phyloP scores from a whole-genome alignment of 768 basidiomycete genomes.

The Dacryopinax spathularia region DNA sequence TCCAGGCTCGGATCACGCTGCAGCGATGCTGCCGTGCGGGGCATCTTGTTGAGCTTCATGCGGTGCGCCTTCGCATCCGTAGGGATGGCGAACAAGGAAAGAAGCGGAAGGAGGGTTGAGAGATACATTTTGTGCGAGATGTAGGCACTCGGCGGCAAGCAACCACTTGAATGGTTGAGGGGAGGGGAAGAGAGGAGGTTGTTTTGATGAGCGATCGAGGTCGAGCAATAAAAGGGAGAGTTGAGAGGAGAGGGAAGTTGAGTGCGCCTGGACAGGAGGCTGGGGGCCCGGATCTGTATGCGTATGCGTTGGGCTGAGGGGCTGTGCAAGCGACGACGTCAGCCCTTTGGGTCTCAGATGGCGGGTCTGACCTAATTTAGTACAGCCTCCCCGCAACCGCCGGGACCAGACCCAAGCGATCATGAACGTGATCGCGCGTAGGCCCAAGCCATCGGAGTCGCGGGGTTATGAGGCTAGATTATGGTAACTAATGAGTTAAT shows the following conservation, averaged over 20 bases:
- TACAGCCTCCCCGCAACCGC: background rate
- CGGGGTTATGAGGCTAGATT: too few relatives aligned
- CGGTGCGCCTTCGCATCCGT: constrained; percentile 52
- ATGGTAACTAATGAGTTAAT: too few relatives aligned
- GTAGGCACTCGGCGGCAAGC: background rate
- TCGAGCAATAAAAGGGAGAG: background rate
- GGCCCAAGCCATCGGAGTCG: too few relatives aligned
- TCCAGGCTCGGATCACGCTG: constrained; percentile 49
- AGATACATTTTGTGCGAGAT: constrained; percentile 8
- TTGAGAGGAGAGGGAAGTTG: background rate
- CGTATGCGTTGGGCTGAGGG: background rate
- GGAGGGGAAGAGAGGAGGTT: background rate
- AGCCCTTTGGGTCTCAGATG: background rate
- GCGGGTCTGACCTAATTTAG: background rate
- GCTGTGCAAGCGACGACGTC: constrained; percentile 1
- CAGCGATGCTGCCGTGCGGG: constrained; percentile 28
- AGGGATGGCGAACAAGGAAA: constrained; percentile 25
- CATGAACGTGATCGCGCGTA: constrained; percentile 2
- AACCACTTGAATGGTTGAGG: background rate
- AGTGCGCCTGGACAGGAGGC: constrained; percentile 1
- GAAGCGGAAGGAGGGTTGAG: constrained; percentile 9
- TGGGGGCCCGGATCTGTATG: background rate
- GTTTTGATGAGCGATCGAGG: background rate
- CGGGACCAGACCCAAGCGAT: background rate
- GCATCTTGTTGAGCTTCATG: constrained; percentile 79